A percentile compares a stretch with the other conserved stretches of the same genome.
These are phyloP conservation scores for Plasmodium blacklocki DNA, from an alignment of 169 alveolate species.

Conservation along the genomic window DNA sequence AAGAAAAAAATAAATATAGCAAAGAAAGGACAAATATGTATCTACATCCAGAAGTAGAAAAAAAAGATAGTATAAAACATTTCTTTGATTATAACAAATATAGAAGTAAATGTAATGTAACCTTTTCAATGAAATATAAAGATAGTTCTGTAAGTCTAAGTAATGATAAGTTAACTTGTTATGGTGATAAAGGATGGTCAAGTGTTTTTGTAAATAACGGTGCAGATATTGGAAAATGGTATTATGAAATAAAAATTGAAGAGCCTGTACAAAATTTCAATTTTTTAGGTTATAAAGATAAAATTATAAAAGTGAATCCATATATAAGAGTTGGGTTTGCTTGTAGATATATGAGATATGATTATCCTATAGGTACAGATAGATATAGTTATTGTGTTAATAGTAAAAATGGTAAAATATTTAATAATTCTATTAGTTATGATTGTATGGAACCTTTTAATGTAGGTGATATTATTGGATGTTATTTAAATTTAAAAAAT, in stretches of 20 bases:
- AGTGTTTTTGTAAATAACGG: conserved; percentile 75
- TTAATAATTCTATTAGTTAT: conserved; percentile 77
- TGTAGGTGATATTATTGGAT: conserved; percentile 83
- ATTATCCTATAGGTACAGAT: conserved; percentile 85
- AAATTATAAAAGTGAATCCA: conserved; percentile 31
- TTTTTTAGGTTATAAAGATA: conserved; percentile 55
- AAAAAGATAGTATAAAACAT: conserved; percentile 54
- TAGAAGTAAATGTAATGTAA: conserved; percentile 41
- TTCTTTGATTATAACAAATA: conserved; percentile 47
- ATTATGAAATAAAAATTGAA: conserved; percentile 81
- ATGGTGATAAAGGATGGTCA: conserved; percentile 77
- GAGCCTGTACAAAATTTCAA: conserved; percentile 51
- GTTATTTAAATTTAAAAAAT: conserved; percentile 80
- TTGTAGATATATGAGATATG: conserved; percentile 89
- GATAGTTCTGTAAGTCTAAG: conserved; percentile 60
- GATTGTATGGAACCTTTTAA: conserved; percentile 75
- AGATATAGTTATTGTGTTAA: conserved; percentile 75
- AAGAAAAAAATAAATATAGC: neutral
- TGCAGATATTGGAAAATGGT: conserved; percentile 78
- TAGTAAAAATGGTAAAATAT: conserved; percentile 78
- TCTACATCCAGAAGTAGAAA: conserved; percentile 13
- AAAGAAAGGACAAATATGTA: neutral
- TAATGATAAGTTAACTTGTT: conserved; percentile 67
- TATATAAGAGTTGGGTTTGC: conserved; percentile 89
- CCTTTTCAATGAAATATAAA: conserved; percentile 72